These are phyloP conservation scores for Podila clonocystis DNA, from an alignment of 192 early-diverging fungal genomes.

Conservation along the genomic window DNA sequence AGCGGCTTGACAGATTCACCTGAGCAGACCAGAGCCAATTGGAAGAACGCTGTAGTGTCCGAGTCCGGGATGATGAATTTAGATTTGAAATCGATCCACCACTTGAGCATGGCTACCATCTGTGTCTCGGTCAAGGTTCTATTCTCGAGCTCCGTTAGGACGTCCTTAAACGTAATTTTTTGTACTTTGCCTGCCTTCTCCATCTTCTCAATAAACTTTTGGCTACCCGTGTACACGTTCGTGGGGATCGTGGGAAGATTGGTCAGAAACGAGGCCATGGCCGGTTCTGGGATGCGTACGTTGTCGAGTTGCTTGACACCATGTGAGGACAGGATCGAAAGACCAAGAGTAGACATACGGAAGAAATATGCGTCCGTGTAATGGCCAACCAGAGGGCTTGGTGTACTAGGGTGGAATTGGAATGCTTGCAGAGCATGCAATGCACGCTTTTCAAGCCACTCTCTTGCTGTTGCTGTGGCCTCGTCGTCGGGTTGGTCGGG, in stretches of 20 bases:
- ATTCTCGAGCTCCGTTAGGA: conserved; percentile 70
- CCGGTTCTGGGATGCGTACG: conserved; percentile 71
- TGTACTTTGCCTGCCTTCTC: conserved; percentile 55
- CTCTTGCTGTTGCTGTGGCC: conserved; percentile 25
- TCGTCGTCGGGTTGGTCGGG: conserved; percentile 54
- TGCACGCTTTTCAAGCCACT: conserved; percentile 73
- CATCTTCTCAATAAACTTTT: conserved; percentile 64
- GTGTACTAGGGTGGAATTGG: conserved; percentile 77
- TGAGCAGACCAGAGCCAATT: conserved; percentile 58
- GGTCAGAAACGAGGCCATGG: conserved; percentile 71
- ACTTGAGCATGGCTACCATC: conserved; percentile 74
- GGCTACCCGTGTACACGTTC: conserved; percentile 60
- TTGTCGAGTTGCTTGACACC: conserved; percentile 65
- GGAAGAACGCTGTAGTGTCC: conserved; percentile 55
- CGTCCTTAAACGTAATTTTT: conserved; percentile 67
- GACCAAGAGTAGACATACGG: conserved; percentile 50
- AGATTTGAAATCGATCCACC: conserved; percentile 73
- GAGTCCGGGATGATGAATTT: conserved; percentile 41
- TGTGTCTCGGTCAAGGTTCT: conserved; percentile 66
- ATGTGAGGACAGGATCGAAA: conserved; percentile 72
- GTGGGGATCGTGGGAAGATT: conserved; percentile 67
- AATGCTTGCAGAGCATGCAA: conserved; percentile 74
- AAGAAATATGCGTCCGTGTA: conserved; percentile 70
- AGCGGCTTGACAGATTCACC: conserved; percentile 55
- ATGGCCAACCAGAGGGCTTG: conserved; percentile 69